These are phyloP conservation scores for Zygosaccharomyces bisporus DNA, from an alignment of 805 yeast genomes.

Conservation along the genomic window DNA sequence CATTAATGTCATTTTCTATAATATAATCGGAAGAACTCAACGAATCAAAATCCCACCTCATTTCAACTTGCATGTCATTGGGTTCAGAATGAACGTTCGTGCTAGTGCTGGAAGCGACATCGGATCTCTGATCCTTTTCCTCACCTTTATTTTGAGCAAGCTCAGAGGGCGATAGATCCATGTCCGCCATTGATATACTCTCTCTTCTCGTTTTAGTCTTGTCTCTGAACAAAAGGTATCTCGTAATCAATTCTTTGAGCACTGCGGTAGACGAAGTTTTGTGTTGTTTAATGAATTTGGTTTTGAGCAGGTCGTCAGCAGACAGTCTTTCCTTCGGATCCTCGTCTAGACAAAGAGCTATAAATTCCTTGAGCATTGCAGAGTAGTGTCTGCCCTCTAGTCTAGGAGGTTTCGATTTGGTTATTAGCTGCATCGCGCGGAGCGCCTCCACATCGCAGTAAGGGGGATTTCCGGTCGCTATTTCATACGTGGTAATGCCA, in stretches of 20 bases:
- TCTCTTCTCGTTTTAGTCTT: conserved; percentile 52
- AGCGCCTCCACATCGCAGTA: conserved; percentile 92
- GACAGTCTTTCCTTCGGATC: conserved; percentile 82
- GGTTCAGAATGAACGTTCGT: conserved; percentile 8
- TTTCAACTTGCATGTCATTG: conserved; percentile 39
- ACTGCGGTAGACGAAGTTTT: conserved; percentile 55
- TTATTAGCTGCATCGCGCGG: conserved; percentile 90
- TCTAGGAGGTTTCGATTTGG: conserved; percentile 91
- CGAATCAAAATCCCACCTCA: conserved; percentile 90
- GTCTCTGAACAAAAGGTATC: conserved; percentile 75
- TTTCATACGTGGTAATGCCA: conserved; percentile 90
- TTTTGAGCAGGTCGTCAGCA: conserved; percentile 78
- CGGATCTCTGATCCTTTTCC: background rate
- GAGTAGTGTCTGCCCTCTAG: conserved; percentile 87
- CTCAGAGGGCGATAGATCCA: conserved; percentile 31
- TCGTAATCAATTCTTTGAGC: conserved; percentile 68
- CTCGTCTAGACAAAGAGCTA: conserved; percentile 91
- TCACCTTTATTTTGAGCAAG: conserved; percentile 2
- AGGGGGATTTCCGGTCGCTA: conserved; percentile 97
- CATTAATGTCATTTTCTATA: conserved; percentile 61
- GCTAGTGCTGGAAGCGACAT: conserved; percentile 7
- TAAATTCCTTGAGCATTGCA: conserved; percentile 70
- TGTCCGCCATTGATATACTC: conserved; percentile 41
- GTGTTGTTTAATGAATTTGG: conserved; percentile 65
- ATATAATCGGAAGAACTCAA: conserved; percentile 70